Evolutionary conservation across 129 eudicot species (phyloP).

Genomic region (Flaveria linearis): DNA sequence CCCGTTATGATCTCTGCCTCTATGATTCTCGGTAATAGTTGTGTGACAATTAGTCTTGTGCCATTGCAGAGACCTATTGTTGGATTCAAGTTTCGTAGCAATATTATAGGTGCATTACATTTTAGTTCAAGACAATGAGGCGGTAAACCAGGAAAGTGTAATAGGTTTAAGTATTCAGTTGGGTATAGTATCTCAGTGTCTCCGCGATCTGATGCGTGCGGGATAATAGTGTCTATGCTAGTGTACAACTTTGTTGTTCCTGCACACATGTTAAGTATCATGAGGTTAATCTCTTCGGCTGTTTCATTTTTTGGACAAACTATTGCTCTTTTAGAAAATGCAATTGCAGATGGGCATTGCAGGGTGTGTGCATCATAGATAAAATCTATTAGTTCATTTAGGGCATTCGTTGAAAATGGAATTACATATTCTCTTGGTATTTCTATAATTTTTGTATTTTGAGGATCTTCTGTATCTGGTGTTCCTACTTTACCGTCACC

Average conservation of each 20-base stretch:
- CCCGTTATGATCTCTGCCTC: neutral
- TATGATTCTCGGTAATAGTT: neutral
- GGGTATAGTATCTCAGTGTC: neutral
- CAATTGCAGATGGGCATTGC: neutral
- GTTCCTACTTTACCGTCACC: no score
- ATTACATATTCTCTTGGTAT: no score
- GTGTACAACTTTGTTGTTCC: neutral
- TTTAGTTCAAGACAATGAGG: neutral
- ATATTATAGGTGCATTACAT: neutral
- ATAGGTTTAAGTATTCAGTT: neutral
- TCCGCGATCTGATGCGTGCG: neutral
- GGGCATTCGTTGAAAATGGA: no score
- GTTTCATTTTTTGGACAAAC: constrained; percentile 5
- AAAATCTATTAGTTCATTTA: no score
- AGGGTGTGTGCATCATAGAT: no score
- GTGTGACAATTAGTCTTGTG: neutral
- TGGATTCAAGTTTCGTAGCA: no score
- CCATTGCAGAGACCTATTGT: constrained; percentile 1
- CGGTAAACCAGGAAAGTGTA: neutral
- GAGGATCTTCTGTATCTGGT: no score
- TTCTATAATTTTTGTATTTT: no score
- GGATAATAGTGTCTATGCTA: neutral
- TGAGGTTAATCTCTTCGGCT: neutral
- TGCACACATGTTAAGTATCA: neutral
- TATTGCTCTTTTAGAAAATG: neutral